These are phyloP conservation scores for Ustilago hordei DNA, from an alignment of 1,284 basidiomycete genomes.

Conservation along the genomic window DNA sequence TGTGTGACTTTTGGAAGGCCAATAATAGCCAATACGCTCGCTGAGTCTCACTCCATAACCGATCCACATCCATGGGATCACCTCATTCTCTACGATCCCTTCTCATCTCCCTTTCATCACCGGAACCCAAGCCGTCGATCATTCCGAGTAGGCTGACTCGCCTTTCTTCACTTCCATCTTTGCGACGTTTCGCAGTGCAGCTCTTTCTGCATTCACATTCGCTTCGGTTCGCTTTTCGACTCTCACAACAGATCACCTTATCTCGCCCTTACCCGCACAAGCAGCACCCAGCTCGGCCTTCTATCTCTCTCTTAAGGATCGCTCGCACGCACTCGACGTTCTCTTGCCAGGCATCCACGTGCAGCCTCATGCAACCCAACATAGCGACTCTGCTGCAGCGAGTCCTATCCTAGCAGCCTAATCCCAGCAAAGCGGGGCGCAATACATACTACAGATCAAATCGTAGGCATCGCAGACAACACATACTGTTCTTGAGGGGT, in stretches of 20 bases:
- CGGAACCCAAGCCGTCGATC: not conserved
- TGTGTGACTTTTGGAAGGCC: slow-evolving; percentile 9
- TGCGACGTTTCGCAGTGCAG: not conserved
- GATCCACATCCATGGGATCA: not conserved
- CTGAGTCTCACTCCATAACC: not conserved
- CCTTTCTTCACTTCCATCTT: slow-evolving; percentile 1
- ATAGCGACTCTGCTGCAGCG: not conserved
- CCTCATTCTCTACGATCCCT: not conserved
- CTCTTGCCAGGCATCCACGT: not conserved
- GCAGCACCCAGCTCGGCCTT: not conserved
- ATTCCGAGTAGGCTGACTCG: not conserved
- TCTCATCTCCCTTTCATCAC: not conserved
- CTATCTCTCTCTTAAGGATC: not conserved
- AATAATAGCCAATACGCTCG: not conserved
- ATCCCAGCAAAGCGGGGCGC: not conserved
- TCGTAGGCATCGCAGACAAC: not conserved
- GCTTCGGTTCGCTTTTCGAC: not conserved
- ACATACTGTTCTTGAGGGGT: not conserved
- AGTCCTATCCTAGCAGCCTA: not conserved
- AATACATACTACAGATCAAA: not conserved
- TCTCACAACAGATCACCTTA: not conserved
- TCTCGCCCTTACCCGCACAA: too few species aligned
- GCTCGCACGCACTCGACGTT: not conserved
- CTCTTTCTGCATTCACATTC: slow-evolving; percentile 6
- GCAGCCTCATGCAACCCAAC: not conserved